phyloP scores from a whole-genome alignment of 345 rosid genomes.

The Firmiana major region DNA sequence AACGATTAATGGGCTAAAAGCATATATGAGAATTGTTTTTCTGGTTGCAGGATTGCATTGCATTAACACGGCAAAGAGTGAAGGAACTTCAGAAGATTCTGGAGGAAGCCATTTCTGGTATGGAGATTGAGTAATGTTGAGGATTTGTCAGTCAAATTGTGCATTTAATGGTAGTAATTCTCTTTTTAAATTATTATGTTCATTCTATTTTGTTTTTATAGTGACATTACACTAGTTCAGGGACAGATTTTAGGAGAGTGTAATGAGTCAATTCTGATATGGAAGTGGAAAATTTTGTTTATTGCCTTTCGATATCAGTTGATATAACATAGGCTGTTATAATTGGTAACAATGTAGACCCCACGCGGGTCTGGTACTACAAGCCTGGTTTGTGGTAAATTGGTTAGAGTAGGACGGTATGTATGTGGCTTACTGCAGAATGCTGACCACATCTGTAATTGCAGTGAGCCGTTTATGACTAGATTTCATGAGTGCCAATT shows the following conservation, averaged over 20 bases:
- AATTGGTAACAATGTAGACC: too few species aligned
- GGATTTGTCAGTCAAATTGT: neutral
- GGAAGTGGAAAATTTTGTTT: neutral
- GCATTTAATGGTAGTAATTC: neutral
- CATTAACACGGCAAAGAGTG: conserved; percentile 54
- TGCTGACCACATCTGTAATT: neutral
- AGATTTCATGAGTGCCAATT: neutral
- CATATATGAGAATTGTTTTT: neutral
- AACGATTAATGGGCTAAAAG: neutral
- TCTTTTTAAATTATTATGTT: neutral
- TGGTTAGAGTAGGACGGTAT: neutral
- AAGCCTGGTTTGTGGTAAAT: neutral
- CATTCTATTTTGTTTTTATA: conserved; percentile 7
- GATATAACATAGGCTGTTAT: neutral
- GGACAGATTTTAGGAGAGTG: neutral
- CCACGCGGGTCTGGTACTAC: neutral
- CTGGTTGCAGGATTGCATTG: conserved; percentile 58
- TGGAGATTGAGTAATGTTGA: conserved; percentile 40
- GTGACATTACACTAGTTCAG: neutral
- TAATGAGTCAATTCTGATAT: conserved; percentile 6
- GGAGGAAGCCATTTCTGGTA: conserved; percentile 49
- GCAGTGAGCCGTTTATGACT: neutral
- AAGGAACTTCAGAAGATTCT: conserved; percentile 45
- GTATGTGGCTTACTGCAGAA: neutral
- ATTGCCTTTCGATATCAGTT: neutral